Percentiles rank a stretch among this genome's conserved stretches.
Evolutionary conservation across 257 asterid genomes (phyloP).

Genomic region (Solanum virginianum): DNA sequence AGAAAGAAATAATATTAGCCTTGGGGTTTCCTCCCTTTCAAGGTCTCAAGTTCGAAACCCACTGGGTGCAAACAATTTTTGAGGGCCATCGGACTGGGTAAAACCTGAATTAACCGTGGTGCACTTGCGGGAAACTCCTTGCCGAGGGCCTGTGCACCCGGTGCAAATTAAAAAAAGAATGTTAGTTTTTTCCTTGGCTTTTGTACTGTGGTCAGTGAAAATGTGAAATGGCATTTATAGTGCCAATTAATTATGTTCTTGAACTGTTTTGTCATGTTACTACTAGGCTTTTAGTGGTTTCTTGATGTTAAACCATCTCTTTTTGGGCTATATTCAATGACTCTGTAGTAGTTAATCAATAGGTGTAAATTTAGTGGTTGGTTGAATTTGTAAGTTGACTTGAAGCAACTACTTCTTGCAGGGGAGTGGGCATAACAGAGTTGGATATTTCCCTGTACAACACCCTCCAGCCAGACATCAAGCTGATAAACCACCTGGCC

Average conservation of each 20-base stretch:
- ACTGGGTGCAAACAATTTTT: too few species aligned
- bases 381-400: neutral
- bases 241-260: neutral
- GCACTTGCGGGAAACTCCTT: too few species aligned
- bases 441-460: conserved; percentile 20
- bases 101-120: too few species aligned
- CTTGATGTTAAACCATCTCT: neutral
- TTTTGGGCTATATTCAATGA: neutral
- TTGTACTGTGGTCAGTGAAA: neutral
- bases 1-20: neutral
- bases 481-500: conserved; percentile 30
- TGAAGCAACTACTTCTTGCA: conserved; percentile 11
- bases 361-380: neutral
- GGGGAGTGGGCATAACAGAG: conserved; percentile 40
- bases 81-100: too few species aligned
- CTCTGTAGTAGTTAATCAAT: neutral
- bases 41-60: too few species aligned
- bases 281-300: neutral
- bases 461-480: conserved; percentile 21
- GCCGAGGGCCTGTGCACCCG: too few species aligned
- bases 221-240: neutral
- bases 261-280: neutral
- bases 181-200: neutral
- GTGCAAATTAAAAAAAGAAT: neutral
- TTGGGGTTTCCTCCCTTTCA: neutral